These are phyloP conservation scores for Backusella australiensis DNA, from an alignment of 192 early-diverging fungal genomes.

Conservation along the genomic window DNA sequence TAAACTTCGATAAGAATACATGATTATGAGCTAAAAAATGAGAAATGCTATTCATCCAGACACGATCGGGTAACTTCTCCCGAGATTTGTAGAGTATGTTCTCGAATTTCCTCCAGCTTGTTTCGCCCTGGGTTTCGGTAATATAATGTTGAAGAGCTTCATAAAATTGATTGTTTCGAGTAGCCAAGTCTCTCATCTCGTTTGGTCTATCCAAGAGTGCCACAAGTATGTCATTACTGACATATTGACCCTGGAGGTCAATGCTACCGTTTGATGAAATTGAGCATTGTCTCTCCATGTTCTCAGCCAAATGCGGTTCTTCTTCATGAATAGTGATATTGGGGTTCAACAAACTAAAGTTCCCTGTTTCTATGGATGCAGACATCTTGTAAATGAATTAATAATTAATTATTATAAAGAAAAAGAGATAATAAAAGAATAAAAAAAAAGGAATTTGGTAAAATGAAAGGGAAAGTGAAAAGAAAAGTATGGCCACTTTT, in stretches of 20 bases:
- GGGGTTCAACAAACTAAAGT: background rate
- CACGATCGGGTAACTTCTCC: constrained; percentile 19
- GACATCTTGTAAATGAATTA: background rate
- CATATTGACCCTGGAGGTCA: constrained; percentile 19
- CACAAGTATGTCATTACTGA: constrained; percentile 26
- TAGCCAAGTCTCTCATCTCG: constrained; percentile 28
- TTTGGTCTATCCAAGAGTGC: constrained; percentile 24
- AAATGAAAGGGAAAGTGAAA: background rate
- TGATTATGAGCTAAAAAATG: constrained; percentile 24
- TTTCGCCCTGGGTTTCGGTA: constrained; percentile 21
- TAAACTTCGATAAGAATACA: constrained; percentile 29
- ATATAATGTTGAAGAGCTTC: constrained; percentile 21
- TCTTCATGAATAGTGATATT: constrained; percentile 1
- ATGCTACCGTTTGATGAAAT: background rate
- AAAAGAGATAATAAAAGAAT: background rate
- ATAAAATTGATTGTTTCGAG: constrained; percentile 32
- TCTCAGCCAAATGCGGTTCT: background rate
- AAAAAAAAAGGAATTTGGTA: background rate
- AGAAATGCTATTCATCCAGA: constrained; percentile 26
- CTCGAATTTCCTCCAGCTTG: constrained; percentile 28
- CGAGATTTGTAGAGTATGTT: constrained; percentile 27
- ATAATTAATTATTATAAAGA: background rate
- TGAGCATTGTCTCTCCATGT: background rate
- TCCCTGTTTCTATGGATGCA: background rate
- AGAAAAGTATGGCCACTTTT: background rate